Evolutionary conservation across 176 grass and related monocot genomes (phyloP).

Genomic region (Canna indica): DNA sequence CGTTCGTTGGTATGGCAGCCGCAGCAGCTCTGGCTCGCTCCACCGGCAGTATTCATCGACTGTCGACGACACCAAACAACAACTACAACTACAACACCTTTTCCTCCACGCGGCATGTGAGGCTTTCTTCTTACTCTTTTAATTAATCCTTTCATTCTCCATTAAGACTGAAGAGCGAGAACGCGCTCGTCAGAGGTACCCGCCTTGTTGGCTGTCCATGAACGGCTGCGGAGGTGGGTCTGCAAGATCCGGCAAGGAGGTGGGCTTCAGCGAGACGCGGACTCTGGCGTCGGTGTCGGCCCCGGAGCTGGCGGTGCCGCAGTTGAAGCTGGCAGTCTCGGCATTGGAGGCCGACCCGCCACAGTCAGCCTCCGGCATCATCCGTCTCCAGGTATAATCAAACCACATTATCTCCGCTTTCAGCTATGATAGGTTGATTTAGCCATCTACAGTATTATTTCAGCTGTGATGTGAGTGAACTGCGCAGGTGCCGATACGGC

Average conservation of each 20-base stretch:
- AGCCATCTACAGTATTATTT: background rate
- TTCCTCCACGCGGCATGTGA: too few species aligned
- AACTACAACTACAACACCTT: too few species aligned
- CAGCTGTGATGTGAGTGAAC: background rate
- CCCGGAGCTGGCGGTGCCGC: constrained; percentile 37
- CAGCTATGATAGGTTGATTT: background rate
- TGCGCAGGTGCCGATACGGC: constrained; percentile 57
- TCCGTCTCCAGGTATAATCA: constrained; percentile 59
- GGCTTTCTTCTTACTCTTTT: too few species aligned
- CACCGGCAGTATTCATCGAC: too few species aligned
- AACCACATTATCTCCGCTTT: background rate
- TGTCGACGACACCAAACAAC: too few species aligned
- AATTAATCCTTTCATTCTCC: too few species aligned
- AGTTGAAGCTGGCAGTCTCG: constrained; percentile 47
- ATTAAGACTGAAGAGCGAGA: too few species aligned
- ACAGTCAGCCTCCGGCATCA: constrained; percentile 47
- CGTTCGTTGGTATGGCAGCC: too few species aligned
- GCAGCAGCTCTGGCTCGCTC: too few species aligned
- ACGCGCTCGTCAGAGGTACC: too few species aligned
- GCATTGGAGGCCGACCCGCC: constrained; percentile 26
- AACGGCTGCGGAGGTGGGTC: constrained; percentile 39
- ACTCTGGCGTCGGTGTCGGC: constrained; percentile 35
- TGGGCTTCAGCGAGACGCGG: constrained; percentile 39
- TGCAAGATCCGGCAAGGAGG: constrained; percentile 1
- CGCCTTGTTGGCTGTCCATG: constrained; percentile 50